Base-by-base conservation (phyloP, 1,139 yeast species). In the Yamadazyma kanchanaburiensis region DNA sequence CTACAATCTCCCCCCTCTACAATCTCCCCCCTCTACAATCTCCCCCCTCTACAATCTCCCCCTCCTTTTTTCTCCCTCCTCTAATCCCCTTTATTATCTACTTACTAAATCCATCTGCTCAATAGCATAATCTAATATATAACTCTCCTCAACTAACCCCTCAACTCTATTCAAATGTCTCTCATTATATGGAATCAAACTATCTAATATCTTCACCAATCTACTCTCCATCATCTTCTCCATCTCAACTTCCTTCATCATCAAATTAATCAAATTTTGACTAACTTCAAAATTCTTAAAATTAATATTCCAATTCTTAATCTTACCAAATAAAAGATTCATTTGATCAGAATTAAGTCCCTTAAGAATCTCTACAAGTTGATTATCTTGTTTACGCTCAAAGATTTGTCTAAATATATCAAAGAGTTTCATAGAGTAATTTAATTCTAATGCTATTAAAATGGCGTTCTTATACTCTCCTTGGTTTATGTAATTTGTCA, bases 221-320 rank as follows among this genome's bases (percentile, higher is more conserved):
- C 81, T 82, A 23, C 85, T 69, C 42, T 76, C 77, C 40, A 74
- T 68, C 33, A 89, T 58, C 39, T 68, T 66, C 12, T 75, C 74
- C 12, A 79, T 63, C 15, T 69, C 61, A 43, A 76, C 76, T 24
- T 67, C 67, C 26, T 64, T 61, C 36, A 91, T 58, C 22, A 89
- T 58, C 13, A 85, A 80, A 40, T 75, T 67, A 33, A 91, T 65
- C 21, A 88, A 60, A 33, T 77, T 77, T 54, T 91, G 98, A 15
- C 95, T 85, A 34, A 86, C 73, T 32, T 74, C 78, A 47, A 86
- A 85, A 25, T 86, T 80, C 48, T 80, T 77, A 32, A 87, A 84
- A 53, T 88, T 91, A 30, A 94, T 80, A 55, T 94, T 91, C 99
- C 99, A 91, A 51, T 88, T 95, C 46, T 96, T 75, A 20, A 88